Evolutionary conservation across 2,329 filamentous ascomycete genomes (phyloP), one percentile per base, ranked within the genome.

Genomic region (Davidsoniella neocaledoniae): DNA sequence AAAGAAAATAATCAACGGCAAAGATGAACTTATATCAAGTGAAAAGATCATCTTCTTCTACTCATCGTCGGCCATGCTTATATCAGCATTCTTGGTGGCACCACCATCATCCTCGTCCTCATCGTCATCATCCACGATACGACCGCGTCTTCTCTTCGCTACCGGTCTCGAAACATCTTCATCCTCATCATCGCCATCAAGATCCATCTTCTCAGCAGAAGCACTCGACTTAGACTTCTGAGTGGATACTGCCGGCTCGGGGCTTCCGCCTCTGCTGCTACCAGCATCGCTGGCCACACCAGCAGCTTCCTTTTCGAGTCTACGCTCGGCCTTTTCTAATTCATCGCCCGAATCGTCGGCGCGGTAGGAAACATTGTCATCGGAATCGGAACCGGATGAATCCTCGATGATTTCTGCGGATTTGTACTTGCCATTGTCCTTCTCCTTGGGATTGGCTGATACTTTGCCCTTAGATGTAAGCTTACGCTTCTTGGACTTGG

Each of bases 331-430:
- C 42, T 56, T 45, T 43, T 62, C 61, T 6, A 62, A 57, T 51
- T 55, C 57, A 49, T 61, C 63, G 46, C 64, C 64, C 8, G 51
- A 53, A 36, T 50, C 51, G 9, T 53, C 51, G 23, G 21, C 46
- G 14, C 43, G 51, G 47, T 46, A 53, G 14, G 51, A 53, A 17
- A 43, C 38, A 16, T 50, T 49, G 5, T 66, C 64, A 12, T 61
- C 61, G 1, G 57, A 62, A 42, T 65, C 64, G 2, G 63, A 67
- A 46, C 55, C 57, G 9, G 42, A 61, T 8, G 63, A 68, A 2
- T 71, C 71, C 10, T 74, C 75, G 25, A 94, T 79, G 54, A 87
- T 77, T 64, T 94, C 87, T 1, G 76, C 79, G 46, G 83, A 88
- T 73, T 94, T 94, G 71, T 77, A 94, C 65, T 94, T 93, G 62